Base-by-base conservation (phyloP, 257 asterid genomes). In the Lycium ferocissimum region DNA sequence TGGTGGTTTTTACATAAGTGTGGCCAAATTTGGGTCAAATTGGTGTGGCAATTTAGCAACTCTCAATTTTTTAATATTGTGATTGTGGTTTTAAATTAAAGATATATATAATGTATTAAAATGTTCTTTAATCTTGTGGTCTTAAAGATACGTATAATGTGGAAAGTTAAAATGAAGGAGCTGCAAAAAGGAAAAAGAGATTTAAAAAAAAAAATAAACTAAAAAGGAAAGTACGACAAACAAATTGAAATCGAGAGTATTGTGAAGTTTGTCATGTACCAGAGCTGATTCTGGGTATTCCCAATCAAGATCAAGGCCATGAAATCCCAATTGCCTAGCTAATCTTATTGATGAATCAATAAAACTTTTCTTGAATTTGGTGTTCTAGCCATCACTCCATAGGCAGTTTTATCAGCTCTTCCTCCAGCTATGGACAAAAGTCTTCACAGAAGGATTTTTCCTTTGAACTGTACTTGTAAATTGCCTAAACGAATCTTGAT, bases 381-480 rank as follows among this genome's bases (percentile, higher is more conserved):
- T 33, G 82, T 85, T 69, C 84, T 38, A 1, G 93, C 95, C 94
- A 92, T 92, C 26, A 85, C 40, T 5, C 90, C 63, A 72, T 88
- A 90, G 33, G 54, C 84, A 2, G 83, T 18, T 7, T 12, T 13
- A 84, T 72, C 0, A 22, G 85, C 83, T 56, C 47, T 49, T 9
- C 92, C 94, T 51, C 95, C 93, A 18, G 88, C 92, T 38, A 91
- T 85, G 69, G 94, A 92, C 33, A 91, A 92, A 87, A 83, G 93
- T 91, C 82, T 83, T 91, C 43, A 88, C 92, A 6, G 85, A 56
- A 1, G 92, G 88, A 69, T 89, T 92, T 38, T 85, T 88, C 51
- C 35, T 20, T 4, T 22, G 86, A 56, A 92, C 94, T 2, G 91
- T 89, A 7, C 15, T 14, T 7, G 95, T 89, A 87, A 91, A 92